Percentiles rank a stretch among this genome's conserved stretches.
Evolutionary conservation across 495 filamentous ascomycete species (phyloP).

Genomic region (Jackrogersella multiformis): DNA sequence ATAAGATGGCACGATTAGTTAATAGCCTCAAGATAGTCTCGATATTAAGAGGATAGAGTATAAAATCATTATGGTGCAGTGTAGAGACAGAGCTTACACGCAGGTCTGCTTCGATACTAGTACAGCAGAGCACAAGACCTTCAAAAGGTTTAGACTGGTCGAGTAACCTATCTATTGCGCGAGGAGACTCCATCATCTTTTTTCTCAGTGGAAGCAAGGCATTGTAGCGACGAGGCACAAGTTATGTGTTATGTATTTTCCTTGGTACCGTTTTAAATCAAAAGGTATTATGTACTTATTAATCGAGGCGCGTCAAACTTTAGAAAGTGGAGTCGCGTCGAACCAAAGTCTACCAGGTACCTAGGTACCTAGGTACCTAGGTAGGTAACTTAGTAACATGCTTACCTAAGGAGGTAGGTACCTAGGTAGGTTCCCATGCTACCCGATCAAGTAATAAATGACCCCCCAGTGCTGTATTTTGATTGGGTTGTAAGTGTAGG

Average conservation of each 20-base stretch:
- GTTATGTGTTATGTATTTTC: not conserved
- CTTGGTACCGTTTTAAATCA: too few relatives aligned
- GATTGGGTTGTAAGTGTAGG: too few relatives aligned
- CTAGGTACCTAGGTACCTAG: not conserved
- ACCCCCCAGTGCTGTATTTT: too few relatives aligned
- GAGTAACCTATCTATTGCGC: conserved; percentile 39
- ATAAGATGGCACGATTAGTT: conserved; percentile 7
- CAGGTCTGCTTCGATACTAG: conserved; percentile 80
- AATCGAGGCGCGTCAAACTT: conserved; percentile 14
- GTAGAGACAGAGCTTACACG: conserved; percentile 79
- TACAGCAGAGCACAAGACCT: conserved; percentile 91
- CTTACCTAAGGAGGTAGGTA: too few relatives aligned
- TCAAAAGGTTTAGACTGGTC: conserved; percentile 71
- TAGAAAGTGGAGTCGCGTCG: conserved; percentile 17
- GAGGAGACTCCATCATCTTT: conserved; percentile 38
- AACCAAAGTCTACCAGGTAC: not conserved
- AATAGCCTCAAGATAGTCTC: conserved; percentile 24
- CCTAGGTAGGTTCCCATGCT: too few relatives aligned
- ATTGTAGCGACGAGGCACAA: conserved; percentile 28
- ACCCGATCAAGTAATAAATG: too few relatives aligned
- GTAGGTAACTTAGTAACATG: too few relatives aligned
- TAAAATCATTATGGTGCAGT: not conserved
- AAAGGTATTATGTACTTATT: not conserved
- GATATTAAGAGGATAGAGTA: too few relatives aligned
- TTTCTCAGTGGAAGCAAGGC: conserved; percentile 16